Evolutionary conservation across 495 filamentous ascomycete genomes (phyloP), one percentile per base, ranked within the genome.

Genomic region (Venustampulla echinocandica): DNA sequence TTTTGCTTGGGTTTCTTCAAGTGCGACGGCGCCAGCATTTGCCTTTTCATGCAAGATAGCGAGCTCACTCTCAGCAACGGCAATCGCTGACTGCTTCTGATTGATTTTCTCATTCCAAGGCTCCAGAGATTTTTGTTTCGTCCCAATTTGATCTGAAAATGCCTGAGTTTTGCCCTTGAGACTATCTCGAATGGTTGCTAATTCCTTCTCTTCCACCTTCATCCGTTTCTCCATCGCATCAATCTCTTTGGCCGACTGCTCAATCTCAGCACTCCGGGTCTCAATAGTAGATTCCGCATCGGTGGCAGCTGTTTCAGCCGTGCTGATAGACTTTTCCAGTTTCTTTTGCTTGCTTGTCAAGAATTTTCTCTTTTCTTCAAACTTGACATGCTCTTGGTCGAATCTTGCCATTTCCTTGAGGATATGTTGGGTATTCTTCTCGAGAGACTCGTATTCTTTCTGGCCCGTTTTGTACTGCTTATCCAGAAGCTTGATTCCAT

Each of bases 21-120:
- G 70, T 13, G 89, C 81, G 10, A 86, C 78, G 15, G 84, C 79
- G 18, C 87, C 87, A 30, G 92, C 83, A 56, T 90, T 95, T 35
- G 84, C 82, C 53, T 84, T 85, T 61, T 97, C 90, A 20, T 79
- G 75, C 3, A 97, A 69, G 49, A 98, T 96, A 37, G 92, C 81
- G 43, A 96, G 76, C 64, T 98, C 92, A 61, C 85, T 90, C 61
- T 94, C 85, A 3, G 92, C 87, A 21, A 98, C 89, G 11, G 92
- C 90, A 56, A 95, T 90, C 7, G 85, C 77, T 1, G 88, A 95
- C 53, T 87, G 84, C 62, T 95, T 97, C 61, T 92, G 77, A 59
- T 94, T 97, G 68, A 98, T 89, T 66, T 89, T 95, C 40, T 85
- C 87, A 46, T 87, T 90, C 90, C 90, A 98, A 0, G 92, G 92